phyloP scores from a whole-genome alignment of 495 filamentous ascomycete genomes.

The Neurospora discreta region DNA sequence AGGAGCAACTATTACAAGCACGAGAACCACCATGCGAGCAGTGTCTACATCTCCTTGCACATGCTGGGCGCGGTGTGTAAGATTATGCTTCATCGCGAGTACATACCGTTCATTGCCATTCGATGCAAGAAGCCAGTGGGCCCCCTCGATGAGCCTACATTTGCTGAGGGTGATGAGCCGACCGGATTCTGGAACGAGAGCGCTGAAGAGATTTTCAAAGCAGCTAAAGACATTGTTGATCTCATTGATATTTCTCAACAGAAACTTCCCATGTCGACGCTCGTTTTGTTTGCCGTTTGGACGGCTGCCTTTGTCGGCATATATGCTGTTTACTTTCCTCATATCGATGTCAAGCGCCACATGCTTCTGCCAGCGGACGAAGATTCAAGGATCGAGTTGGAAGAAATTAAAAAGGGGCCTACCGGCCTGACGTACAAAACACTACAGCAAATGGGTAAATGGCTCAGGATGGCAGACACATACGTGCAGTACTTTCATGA shows the following conservation, averaged over 20 bases:
- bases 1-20: constrained; percentile 69
- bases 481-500: constrained; percentile 59
- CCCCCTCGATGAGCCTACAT: constrained; percentile 60
- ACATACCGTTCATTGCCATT: constrained; percentile 71
- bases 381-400: constrained; percentile 9
- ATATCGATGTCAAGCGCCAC: constrained; percentile 62
- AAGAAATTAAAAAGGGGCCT: constrained; percentile 22
- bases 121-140: constrained; percentile 57
- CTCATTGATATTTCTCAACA: constrained; percentile 60
- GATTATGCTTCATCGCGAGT: constrained; percentile 72
- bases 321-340: constrained; percentile 63
- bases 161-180: constrained; percentile 39
- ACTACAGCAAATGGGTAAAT: constrained; percentile 48
- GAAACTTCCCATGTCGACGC: constrained; percentile 68
- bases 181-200: constrained; percentile 62
- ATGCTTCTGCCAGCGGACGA: constrained; percentile 32
- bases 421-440: constrained; percentile 31
- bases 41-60: constrained; percentile 67
- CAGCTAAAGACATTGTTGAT: constrained; percentile 64
- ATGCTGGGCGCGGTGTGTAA: constrained; percentile 64
- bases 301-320: constrained; percentile 62
- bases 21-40: constrained; percentile 62
- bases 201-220: constrained; percentile 60
- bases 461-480: constrained; percentile 58
- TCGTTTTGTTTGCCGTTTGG: constrained; percentile 73